Base-by-base conservation (phyloP, 768 basidiomycete genomes). In the Ramaria rubella region DNA sequence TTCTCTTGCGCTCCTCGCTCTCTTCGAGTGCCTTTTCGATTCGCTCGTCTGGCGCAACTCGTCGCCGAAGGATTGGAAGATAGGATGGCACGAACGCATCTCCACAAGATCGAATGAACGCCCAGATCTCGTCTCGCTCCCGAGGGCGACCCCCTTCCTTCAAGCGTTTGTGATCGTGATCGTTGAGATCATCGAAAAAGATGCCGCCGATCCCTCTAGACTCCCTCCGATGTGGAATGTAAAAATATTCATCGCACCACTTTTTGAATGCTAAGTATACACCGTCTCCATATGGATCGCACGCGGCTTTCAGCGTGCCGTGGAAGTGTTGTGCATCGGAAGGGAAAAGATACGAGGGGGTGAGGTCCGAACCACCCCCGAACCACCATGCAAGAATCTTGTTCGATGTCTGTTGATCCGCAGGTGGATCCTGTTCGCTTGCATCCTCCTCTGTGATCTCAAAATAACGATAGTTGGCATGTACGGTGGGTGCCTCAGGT, bases 241-340 rank as follows among this genome's bases (percentile, higher is more conserved):
- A 86, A 70, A 99, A 99, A 74, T 99, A 99, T 68, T 94, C 86
- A 71, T 98, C 96, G 73, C 95, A 97, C 92, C 94, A 97, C 61
- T 81, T 80, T 69, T 98, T 98, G 80, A 94, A 92, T 2, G 77
- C 73, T 2, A 81, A 77, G 73, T 91, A 90, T 52, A 95, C 75
- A 26, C 73, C 72, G 2, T 74, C 60, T 36, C 88, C 83, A 66
- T 93, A 85, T 24, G 73, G 68, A 62, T 88, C 86, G 69, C 91
- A 94, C 1, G 87, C 89, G 7, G 66, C 67, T 67, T 90, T 86
- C 61, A 94, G 70, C 2, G 85, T 85, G 17, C 65, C 60, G 73
- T 99, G 96, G 73, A 98, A 99, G 67, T 94, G 91, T 21, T 69
- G 65, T 11, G 83, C 91, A 67, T 98, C 96, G 56, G 88, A 87